These are phyloP conservation scores for Beauveria rudraprayagi DNA, from an alignment of 2,329 filamentous ascomycete genomes.

Conservation along the genomic window DNA sequence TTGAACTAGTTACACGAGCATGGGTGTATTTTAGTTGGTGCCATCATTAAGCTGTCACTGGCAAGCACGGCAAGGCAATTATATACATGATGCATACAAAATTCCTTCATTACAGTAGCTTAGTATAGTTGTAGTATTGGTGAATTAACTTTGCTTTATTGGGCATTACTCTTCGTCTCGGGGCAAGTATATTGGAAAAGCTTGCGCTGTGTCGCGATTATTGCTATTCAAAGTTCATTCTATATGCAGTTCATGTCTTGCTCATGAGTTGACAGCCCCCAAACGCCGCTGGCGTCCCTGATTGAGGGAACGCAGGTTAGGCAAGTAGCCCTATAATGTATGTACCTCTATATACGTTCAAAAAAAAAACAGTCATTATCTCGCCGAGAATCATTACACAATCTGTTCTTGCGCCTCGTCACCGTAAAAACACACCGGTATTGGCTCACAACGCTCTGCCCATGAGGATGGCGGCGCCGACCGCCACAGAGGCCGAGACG, in stretches of 20 bases:
- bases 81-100: conserved; percentile 3
- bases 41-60: not conserved
- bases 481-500: conserved; percentile 20
- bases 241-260: not conserved
- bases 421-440: not conserved
- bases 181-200: not conserved
- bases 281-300: not conserved
- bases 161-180: no score
- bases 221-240: not conserved
- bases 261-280: not conserved
- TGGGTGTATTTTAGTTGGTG: conserved; percentile 2
- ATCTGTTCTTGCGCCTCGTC: not conserved
- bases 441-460: conserved; percentile 8
- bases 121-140: not conserved
- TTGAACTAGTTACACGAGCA: not conserved
- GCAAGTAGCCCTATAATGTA: not conserved
- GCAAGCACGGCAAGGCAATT: not conserved
- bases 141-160: not conserved
- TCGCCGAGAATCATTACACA: not conserved
- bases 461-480: conserved; percentile 14
- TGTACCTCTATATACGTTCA: not conserved
- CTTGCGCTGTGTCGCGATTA: not conserved
- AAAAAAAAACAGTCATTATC: not conserved
- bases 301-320: not conserved
- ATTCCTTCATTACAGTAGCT: not conserved